A percentile compares a stretch with the other conserved stretches of the same genome.
phyloP scores from a whole-genome alignment of 2,329 filamentous ascomycete genomes.

The Aaosphaeria pasadenensis region DNA sequence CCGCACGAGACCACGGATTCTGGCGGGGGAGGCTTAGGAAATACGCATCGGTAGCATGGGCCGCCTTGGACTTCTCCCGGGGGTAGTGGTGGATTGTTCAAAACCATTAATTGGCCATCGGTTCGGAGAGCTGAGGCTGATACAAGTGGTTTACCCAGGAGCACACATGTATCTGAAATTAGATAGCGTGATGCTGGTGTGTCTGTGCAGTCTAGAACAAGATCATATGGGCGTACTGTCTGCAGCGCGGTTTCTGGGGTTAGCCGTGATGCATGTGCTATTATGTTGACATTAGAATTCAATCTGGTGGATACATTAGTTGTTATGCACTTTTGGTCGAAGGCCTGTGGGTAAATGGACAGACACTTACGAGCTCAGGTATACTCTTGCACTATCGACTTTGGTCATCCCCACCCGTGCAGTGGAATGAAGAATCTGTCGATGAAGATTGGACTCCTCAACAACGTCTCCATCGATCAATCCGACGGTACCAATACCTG shows the following conservation, averaged over 20 bases:
- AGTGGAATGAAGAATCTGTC: conserved; percentile 80
- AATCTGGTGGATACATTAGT: conserved; percentile 48
- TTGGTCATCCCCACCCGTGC: conserved; percentile 71
- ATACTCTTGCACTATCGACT: conserved; percentile 65
- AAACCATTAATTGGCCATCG: conserved; percentile 83
- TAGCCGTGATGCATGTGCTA: conserved; percentile 62
- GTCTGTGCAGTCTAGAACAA: conserved; percentile 94
- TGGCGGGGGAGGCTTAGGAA: conserved; percentile 80
- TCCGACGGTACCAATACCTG: conserved; percentile 79
- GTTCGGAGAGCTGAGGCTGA: conserved; percentile 86
- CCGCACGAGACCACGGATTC: conserved; percentile 82
- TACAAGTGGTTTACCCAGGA: conserved; percentile 74
- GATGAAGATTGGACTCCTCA: conserved; percentile 86
- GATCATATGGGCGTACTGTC: conserved; percentile 69
- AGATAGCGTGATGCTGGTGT: conserved; percentile 89
- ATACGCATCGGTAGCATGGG: conserved; percentile 92
- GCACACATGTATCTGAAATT: conserved; percentile 83
- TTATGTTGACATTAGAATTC: conserved; percentile 69
- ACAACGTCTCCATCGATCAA: conserved; percentile 86
- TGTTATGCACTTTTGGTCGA: neutral
- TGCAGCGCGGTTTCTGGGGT: conserved; percentile 64
- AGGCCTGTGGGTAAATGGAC: neutral
- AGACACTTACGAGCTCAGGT: conserved; percentile 42
- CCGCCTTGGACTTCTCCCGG: conserved; percentile 60
- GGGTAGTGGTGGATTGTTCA: conserved; percentile 73